Base-by-base conservation (phyloP, 2,329 filamentous ascomycete genomes). In the Neopestalotiopsis sp. region DNA sequence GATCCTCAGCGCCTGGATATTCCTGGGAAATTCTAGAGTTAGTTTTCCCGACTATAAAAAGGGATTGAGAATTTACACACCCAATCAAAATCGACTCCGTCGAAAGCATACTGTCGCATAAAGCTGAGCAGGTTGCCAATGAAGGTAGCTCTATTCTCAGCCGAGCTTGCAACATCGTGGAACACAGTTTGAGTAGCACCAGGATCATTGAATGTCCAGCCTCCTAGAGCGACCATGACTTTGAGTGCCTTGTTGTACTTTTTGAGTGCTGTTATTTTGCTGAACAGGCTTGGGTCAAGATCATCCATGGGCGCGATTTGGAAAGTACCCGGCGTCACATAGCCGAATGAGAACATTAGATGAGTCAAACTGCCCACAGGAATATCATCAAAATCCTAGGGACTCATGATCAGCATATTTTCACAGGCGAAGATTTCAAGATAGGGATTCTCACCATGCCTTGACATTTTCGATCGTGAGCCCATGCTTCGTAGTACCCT, bases 141-240 rank as follows among this genome's bases (percentile, higher is more conserved):
- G 65, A 78, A 78, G 6, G 6, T 38, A 10, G 34, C 34, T 38
- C 34, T 6, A 38, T 38, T 38, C 34, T 38, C 34, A 6, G 6
- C 10, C 1, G 34, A 7, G 34, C 6, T 7, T 7, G 34, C 6
- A 7, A 38, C 4, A 10, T 38, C 2, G 3, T 67, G 66, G 45
- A 80, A 81, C 6, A 75, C 70, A 0, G 68, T 67, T 9, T 77
- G 75, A 4, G 69, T 69, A 2, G 72, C 34, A 17, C 73, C 72
- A 0, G 74, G 73, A 63, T 84, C 79, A 60, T 72, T 79, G 65
- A 81, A 81, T 0, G 76, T 75, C 81, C 81, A 85, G 0, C 84
- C 84, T 1, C 83, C 83, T 5, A 85, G 24, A 1, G 78, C 71
- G 14, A 85, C 72, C 38, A 76, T 74, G 0, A 76, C 74, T 69